Evolutionary conservation across 106 monocot genomes (phyloP).

Genomic region (Acorus gramineus): DNA sequence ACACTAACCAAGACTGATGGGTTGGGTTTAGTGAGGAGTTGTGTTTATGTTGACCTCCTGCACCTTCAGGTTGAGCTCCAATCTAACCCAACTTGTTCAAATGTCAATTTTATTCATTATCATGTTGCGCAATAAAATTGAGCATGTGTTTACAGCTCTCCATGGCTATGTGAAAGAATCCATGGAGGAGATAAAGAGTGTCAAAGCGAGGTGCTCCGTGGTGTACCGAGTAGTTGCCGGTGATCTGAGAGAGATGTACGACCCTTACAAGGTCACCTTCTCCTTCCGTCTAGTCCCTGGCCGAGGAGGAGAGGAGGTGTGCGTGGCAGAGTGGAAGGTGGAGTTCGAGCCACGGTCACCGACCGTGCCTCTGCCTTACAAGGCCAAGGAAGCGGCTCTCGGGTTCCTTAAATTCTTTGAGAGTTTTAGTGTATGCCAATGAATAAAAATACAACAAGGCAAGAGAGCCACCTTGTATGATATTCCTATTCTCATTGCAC

Average conservation of each 20-base stretch:
- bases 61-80: no score
- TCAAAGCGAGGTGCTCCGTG: slow-evolving; percentile 19
- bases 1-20: no score
- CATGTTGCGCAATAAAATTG: no score
- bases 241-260: slow-evolving; percentile 30
- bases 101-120: no score
- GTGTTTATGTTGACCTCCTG: no score
- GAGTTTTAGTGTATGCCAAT: neutral
- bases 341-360: slow-evolving; percentile 34
- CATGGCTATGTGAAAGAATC: slow-evolving; percentile 44
- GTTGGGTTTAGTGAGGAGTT: no score
- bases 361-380: slow-evolving; percentile 19
- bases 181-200: slow-evolving; percentile 42
- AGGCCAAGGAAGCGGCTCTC: slow-evolving; percentile 53
- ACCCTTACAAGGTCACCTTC: slow-evolving; percentile 52
- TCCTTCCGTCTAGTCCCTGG: slow-evolving; percentile 23
- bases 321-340: slow-evolving; percentile 36
- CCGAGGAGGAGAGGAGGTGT: slow-evolving; percentile 20
- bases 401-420: slow-evolving; percentile 46
- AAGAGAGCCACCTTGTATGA: no score
- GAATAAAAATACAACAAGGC: no score
- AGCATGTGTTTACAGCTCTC: slow-evolving; percentile 12
- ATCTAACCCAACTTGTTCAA: no score
- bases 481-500: no score
- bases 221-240: slow-evolving; percentile 35